These are phyloP conservation scores for Pterocarpus santalinus DNA, from an alignment of 306 rosid genomes.

Conservation along the genomic window DNA sequence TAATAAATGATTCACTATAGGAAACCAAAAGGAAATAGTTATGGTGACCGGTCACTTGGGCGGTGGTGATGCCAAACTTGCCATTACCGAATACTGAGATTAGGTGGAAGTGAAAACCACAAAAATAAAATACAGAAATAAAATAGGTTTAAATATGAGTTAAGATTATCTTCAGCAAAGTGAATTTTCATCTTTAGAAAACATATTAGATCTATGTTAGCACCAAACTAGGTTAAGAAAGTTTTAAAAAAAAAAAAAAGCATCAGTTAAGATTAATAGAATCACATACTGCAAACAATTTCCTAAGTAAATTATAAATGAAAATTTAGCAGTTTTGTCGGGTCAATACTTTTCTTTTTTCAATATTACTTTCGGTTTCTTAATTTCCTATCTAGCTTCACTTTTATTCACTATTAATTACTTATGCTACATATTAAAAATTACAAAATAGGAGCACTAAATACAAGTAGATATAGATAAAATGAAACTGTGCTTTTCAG, in stretches of 20 bases:
- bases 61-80: conserved; percentile 50
- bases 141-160: background rate
- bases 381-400: background rate
- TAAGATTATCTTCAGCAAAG: background rate
- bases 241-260: background rate
- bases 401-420: background rate
- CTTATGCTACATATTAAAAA: background rate
- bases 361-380: background rate
- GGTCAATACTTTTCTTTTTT: background rate
- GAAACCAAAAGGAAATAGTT: conserved; percentile 38
- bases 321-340: too few relatives aligned
- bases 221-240: too few relatives aligned
- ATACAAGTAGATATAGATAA: too few relatives aligned
- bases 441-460: background rate
- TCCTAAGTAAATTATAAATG: too few relatives aligned
- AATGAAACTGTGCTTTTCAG: too few relatives aligned
- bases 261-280: background rate
- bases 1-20: conserved; percentile 12
- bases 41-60: conserved; percentile 44
- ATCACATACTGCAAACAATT: too few relatives aligned
- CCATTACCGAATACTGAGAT: background rate
- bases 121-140: background rate
- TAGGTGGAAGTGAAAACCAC: background rate
- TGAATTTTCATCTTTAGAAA: background rate
- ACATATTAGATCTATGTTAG: background rate